These are phyloP conservation scores for Russula virescens DNA, from an alignment of 768 basidiomycete genomes.

Conservation along the genomic window DNA sequence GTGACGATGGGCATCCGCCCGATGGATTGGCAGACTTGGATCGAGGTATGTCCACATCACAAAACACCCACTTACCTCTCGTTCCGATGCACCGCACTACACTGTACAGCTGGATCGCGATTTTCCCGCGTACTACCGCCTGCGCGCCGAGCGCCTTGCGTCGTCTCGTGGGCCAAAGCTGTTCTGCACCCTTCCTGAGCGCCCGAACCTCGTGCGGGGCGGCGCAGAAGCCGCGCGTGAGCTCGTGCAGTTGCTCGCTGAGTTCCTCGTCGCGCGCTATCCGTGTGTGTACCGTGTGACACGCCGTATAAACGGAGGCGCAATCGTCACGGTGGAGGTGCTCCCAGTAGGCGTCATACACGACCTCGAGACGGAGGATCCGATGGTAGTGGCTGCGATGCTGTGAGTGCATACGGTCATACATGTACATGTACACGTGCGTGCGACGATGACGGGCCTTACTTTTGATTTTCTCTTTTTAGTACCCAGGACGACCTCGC, in stretches of 20 bases:
- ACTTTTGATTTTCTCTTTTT: slow-evolving; percentile 21
- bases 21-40: slow-evolving; percentile 70
- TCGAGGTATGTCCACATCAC: slow-evolving; percentile 36
- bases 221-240: slow-evolving; percentile 41
- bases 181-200: slow-evolving; percentile 33
- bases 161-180: slow-evolving; percentile 43
- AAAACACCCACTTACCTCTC: background rate
- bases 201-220: slow-evolving; percentile 33
- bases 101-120: slow-evolving; percentile 50
- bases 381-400: slow-evolving; percentile 56
- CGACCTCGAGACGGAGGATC: slow-evolving; percentile 48
- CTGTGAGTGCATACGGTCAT: too few relatives aligned
- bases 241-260: slow-evolving; percentile 60
- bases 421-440: too few relatives aligned
- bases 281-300: slow-evolving; percentile 48
- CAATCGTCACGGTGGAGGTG: slow-evolving; percentile 49
- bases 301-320: slow-evolving; percentile 34
- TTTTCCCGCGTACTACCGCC: slow-evolving; percentile 48
- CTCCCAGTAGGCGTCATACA: slow-evolving; percentile 44
- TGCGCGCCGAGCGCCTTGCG: slow-evolving; percentile 50
- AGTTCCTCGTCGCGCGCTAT: slow-evolving; percentile 59
- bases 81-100: background rate
- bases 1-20: slow-evolving; percentile 63
- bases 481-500: slow-evolving; percentile 26
- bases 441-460: slow-evolving; percentile 15